These are phyloP conservation scores for Rhynchosporium secalis DNA, from an alignment of 2,329 filamentous ascomycete species.

Conservation along the genomic window DNA sequence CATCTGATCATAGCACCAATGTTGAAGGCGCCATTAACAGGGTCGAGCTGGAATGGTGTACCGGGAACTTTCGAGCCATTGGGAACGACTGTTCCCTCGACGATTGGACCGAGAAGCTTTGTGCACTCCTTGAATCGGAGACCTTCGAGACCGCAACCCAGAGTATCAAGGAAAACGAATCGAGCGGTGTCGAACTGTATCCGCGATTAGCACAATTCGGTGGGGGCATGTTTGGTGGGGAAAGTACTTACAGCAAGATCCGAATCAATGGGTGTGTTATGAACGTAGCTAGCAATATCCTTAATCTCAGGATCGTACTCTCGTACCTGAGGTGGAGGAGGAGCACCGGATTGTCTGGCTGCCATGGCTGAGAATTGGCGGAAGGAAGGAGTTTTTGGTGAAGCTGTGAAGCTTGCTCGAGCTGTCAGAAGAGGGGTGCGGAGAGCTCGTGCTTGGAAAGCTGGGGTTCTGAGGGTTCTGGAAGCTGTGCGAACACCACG, in stretches of 20 bases:
- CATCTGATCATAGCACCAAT: constrained; percentile 98
- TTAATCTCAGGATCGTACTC: constrained; percentile 89
- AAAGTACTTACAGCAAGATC: constrained; percentile 77
- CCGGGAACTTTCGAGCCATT: constrained; percentile 90
- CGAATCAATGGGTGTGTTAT: constrained; percentile 87
- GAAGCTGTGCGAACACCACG: constrained; percentile 38
- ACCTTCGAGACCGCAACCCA: constrained; percentile 94
- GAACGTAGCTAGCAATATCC: constrained; percentile 93
- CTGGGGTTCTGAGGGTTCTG: constrained; percentile 35
- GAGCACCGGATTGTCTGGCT: constrained; percentile 44
- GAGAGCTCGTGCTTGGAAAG: constrained; percentile 35
- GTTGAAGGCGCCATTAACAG: constrained; percentile 95
- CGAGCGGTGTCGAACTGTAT: constrained; percentile 87
- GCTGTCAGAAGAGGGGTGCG: constrained; percentile 35
- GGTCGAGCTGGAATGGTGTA: constrained; percentile 91
- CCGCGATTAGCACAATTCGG: constrained; percentile 23
- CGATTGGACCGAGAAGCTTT: constrained; percentile 89
- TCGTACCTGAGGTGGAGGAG: constrained; percentile 51
- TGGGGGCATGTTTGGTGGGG: constrained; percentile 14
- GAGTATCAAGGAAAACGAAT: constrained; percentile 94
- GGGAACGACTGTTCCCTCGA: constrained; percentile 86
- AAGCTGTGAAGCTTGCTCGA: constrained; percentile 30
- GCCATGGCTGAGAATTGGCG: constrained; percentile 43
- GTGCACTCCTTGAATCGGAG: constrained; percentile 94
- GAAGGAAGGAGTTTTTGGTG: constrained; percentile 26